Conservation (phyloP, 345 rosid species). For the Raphanus sativus region DNA sequence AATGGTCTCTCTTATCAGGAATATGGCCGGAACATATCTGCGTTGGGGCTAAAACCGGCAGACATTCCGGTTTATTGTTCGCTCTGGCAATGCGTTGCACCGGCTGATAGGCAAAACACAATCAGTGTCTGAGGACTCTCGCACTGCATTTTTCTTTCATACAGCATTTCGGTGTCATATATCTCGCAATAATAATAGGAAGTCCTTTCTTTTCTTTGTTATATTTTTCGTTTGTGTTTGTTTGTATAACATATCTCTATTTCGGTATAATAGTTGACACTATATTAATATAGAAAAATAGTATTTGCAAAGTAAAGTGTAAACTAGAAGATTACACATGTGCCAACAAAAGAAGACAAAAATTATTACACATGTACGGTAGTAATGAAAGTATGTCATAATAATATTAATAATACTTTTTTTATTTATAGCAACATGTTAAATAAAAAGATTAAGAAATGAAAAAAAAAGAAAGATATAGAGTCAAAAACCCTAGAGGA, state of each 20-base stretch:
- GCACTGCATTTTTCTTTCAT: neutral
- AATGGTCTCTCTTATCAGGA: slow-evolving; percentile 49
- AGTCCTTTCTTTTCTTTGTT: neutral
- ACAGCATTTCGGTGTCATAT: neutral
- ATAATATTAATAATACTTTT: no score
- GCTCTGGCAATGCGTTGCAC: slow-evolving; percentile 91
- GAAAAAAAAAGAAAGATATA: no score
- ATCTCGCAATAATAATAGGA: slow-evolving; percentile 14
- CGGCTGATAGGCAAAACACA: slow-evolving; percentile 57
- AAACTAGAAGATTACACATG: no score
- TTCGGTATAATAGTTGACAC: neutral
- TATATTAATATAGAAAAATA: neutral
- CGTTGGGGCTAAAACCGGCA: slow-evolving; percentile 70
- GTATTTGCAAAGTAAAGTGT: no score
- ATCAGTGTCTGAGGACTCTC: slow-evolving; percentile 46
- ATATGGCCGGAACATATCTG: slow-evolving; percentile 71
- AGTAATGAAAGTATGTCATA: no score
- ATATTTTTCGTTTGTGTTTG: neutral
- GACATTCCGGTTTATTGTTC: slow-evolving; percentile 60
- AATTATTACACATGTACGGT: no score
- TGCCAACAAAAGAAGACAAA: no score
- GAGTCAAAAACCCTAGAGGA: slow-evolving; percentile 23
- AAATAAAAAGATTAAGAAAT: no score
- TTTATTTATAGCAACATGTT: no score
- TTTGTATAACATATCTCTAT: neutral